Conservation (phyloP, 257 asterid genomes). For the Phtheirospermum japonicum region DNA sequence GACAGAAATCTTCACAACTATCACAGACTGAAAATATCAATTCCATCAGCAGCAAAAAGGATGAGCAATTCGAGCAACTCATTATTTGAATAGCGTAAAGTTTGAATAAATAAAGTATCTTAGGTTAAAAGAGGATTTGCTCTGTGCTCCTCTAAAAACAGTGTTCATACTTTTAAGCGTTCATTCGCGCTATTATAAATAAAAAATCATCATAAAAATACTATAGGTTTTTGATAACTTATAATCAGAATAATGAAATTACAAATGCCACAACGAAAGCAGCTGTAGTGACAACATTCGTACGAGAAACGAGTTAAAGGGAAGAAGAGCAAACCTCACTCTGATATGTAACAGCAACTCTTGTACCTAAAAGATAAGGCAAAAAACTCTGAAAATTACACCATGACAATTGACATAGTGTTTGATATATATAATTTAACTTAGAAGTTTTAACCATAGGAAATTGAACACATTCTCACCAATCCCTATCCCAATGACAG, state of each 20-base stretch:
- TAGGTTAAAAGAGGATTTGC: no score
- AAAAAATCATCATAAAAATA: background rate
- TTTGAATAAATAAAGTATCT: no score
- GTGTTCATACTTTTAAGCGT: no score
- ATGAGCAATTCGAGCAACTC: no score
- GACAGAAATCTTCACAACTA: background rate
- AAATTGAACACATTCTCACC: no score
- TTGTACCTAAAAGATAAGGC: slow-evolving; percentile 55
- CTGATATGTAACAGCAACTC: slow-evolving; percentile 88
- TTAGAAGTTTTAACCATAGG: background rate
- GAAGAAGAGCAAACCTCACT: slow-evolving; percentile 58
- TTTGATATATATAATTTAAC: background rate
- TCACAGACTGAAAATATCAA: background rate
- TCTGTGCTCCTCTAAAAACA: no score
- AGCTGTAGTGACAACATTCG: slow-evolving; percentile 13
- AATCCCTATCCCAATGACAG: no score
- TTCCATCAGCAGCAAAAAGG: background rate
- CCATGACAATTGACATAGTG: slow-evolving; percentile 2
- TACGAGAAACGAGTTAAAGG: background rate
- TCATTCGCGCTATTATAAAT: no score
- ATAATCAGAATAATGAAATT: background rate
- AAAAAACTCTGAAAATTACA: slow-evolving; percentile 2
- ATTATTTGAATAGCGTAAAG: no score
- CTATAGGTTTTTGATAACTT: background rate
- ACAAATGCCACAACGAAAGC: background rate